Conservation (phyloP, 1,284 basidiomycete genomes). For the Irpex sp. region DNA sequence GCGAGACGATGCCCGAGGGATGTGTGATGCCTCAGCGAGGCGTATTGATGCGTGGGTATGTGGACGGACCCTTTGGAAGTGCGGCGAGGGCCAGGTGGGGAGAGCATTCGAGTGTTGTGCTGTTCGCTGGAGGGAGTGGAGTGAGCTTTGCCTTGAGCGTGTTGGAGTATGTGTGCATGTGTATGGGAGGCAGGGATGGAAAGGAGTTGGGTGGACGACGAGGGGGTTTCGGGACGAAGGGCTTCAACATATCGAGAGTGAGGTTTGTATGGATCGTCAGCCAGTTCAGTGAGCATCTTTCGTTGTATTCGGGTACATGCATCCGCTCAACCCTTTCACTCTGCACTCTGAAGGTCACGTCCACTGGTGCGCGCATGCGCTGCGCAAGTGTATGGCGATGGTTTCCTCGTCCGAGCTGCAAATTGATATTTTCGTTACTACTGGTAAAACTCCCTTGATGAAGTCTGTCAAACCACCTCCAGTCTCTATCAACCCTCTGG, state of each 20-base stretch:
- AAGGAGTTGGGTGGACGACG: conserved; percentile 38
- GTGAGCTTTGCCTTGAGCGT: conserved; percentile 75
- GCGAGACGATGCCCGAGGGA: conserved; percentile 32
- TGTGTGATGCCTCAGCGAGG: conserved; percentile 39
- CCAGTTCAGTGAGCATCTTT: conserved; percentile 62
- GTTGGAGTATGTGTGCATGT: conserved; percentile 67
- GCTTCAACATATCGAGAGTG: conserved; percentile 54
- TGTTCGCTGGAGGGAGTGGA: conserved; percentile 80
- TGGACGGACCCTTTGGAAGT: conserved; percentile 83
- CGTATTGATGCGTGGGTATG: conserved; percentile 58
- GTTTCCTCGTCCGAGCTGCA: conserved; percentile 57
- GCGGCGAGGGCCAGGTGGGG: conserved; percentile 65
- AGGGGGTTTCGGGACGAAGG: conserved; percentile 40
- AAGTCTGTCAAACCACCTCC: conserved; percentile 9
- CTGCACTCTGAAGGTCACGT: conserved; percentile 56
- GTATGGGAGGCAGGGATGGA: conserved; percentile 54
- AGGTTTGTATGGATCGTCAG: conserved; percentile 84
- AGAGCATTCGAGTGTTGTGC: conserved; percentile 58
- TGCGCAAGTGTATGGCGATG: conserved; percentile 67
- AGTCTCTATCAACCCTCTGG: conserved; percentile 2
- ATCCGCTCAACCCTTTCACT: not conserved
- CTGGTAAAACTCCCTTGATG: conserved; percentile 29
- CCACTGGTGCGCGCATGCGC: conserved; percentile 74
- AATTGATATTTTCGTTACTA: conserved; percentile 81
- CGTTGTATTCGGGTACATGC: conserved; percentile 21